Conservation (phyloP, 345 rosid genomes). For the Arabis hirsuta region DNA sequence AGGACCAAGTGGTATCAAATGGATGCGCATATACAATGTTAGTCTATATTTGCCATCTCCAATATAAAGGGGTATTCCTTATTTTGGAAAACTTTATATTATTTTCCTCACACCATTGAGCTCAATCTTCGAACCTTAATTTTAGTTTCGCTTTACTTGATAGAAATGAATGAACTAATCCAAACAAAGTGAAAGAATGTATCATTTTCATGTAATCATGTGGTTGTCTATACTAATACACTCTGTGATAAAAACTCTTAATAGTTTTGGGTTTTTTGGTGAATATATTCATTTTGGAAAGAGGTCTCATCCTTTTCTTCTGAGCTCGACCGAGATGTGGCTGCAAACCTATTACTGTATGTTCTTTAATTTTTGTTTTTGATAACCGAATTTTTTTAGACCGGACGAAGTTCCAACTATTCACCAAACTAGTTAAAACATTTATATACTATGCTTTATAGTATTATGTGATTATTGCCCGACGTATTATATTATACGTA, state of each 20-base stretch:
- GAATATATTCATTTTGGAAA: conserved; percentile 4
- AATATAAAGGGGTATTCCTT: conserved; percentile 23
- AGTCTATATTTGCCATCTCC: conserved; percentile 38
- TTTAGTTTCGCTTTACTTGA: conserved; percentile 19
- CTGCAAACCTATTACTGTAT: background rate
- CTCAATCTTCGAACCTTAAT: background rate
- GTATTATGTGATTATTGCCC: background rate
- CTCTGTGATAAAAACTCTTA: background rate
- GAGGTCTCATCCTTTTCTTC: background rate
- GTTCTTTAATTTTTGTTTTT: background rate
- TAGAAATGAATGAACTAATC: background rate
- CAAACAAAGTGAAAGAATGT: background rate
- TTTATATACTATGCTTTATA: background rate
- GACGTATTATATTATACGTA: too few species aligned
- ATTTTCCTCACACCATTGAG: background rate
- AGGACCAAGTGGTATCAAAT: conserved; percentile 42
- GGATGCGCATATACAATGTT: conserved; percentile 42
- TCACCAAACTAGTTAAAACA: background rate
- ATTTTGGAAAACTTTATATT: background rate
- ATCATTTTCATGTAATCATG: background rate
- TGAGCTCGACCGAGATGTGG: background rate
- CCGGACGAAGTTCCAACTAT: background rate
- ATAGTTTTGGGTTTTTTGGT: background rate
- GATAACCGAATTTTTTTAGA: background rate
- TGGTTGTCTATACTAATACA: background rate